Base-by-base conservation (phyloP, 169 alveolate species). In the Babesia sp. region DNA sequence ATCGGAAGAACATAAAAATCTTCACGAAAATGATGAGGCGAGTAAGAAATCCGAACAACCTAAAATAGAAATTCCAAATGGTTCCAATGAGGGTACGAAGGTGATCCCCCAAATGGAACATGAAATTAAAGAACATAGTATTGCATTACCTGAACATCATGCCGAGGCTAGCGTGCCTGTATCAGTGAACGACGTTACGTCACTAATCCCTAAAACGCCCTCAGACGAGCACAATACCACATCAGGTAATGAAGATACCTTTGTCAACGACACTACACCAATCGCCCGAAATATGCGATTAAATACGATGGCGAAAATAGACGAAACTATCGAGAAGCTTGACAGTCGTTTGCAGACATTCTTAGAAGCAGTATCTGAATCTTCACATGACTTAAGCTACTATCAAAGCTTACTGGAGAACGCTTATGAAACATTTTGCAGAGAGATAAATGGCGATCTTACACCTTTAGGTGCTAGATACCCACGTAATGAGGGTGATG, bases 241-340 rank as follows among this genome's bases (percentile, higher is more conserved):
- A 3, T 31, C 74, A 9, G 74, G 74, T 29, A 64, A 64, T 34
- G 61, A 64, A n/a, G 74, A 64, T 42, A 0, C 74, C 36, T 46
- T 64, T 22, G 48, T 64, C 4, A 37, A 24, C 26, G 74, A 46
- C 34, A 9, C 61, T 18, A 34, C 60, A 29, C 64, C 74, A 11
- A 12, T 26, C 0, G 51, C 48, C 1, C n/a, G 29, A 22, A 26
- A 28, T 18, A 45, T 64, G 60, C 60, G 63, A 8, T 0, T 26
- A 28, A 45, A 48, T 29, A 64, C 74, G 0, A 2, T 64, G 18
- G 34, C 46, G 5, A 50, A 29, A 22, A 64, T 64, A 4, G 74
- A 64, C 22, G 64, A 64, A 48, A 64, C 74, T 0, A 45, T 64
- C 18, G 34, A 3, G 4, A 64, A 48, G 36, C 74, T 64, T 31